Evolutionary conservation across 306 rosid genomes (phyloP).

Genomic region (Bauhinia variegata): DNA sequence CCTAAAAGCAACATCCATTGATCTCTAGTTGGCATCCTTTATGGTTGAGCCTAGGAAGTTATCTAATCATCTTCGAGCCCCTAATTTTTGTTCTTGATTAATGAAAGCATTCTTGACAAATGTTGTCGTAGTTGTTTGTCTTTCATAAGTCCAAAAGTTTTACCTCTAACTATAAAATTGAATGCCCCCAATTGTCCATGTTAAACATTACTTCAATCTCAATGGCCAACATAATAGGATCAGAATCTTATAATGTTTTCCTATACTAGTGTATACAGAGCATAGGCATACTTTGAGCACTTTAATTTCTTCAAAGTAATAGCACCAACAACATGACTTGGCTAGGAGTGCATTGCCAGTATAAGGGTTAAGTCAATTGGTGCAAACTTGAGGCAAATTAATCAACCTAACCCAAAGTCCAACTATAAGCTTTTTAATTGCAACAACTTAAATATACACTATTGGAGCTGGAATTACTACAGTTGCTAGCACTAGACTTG

Average conservation of each 20-base stretch:
- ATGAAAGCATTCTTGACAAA: conserved; percentile 7
- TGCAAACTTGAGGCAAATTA: too few relatives aligned
- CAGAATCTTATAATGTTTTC: conserved; percentile 10
- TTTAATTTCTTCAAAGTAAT: conserved; percentile 12
- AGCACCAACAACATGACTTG: too few relatives aligned
- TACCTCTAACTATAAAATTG: conserved; percentile 7
- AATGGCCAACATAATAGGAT: conserved; percentile 5
- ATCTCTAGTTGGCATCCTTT: neutral
- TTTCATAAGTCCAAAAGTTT: conserved; percentile 1
- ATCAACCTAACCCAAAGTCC: too few relatives aligned
- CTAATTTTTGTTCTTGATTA: conserved; percentile 12
- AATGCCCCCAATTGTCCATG: conserved; percentile 29
- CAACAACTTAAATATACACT: too few relatives aligned
- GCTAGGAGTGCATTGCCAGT: too few relatives aligned
- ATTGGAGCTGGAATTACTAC: too few relatives aligned
- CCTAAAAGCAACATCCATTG: neutral
- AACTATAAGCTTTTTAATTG: too few relatives aligned
- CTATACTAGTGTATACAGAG: conserved; percentile 31
- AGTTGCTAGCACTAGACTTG: too few relatives aligned
- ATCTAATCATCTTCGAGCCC: neutral
- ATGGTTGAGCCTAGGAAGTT: neutral
- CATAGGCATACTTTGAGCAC: conserved; percentile 31
- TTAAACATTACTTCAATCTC: neutral
- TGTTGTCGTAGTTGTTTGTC: neutral
- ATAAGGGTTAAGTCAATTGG: too few relatives aligned